Evolutionary conservation across 2,329 filamentous ascomycete genomes (phyloP), one percentile per base, ranked within the genome.

Genomic region (Fonsecaea multimorphosa): DNA sequence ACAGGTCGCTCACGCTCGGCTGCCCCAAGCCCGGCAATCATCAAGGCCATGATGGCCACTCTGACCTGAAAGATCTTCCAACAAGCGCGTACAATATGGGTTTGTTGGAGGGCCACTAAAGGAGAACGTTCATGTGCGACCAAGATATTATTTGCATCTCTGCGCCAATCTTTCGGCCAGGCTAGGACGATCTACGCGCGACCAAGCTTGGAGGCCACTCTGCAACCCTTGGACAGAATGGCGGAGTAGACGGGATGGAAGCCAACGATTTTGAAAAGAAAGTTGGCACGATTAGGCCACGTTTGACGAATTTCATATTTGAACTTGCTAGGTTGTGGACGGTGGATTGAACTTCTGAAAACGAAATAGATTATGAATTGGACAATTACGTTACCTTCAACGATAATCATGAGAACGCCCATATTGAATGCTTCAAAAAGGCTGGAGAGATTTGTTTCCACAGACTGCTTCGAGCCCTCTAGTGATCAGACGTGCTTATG

Each of bases 21-120:
- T 57, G 89, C 84, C 73, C 88, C 89, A 56, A 85, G 85, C 68
- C 86, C 89, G 63, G 82, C 80, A 64, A 77, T 91, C 69, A 78
- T 92, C 76, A 86, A 85, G 74, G 88, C 88, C 58, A 91, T 91
- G 89, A 81, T 92, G 77, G 85, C 85, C 60, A 91, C 89, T 59
- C 78, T 91, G 70, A 92, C 89, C 55, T 91, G 58, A 82, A n/a
- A 3, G 16, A 7, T 8, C 22, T 29, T 52, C 29, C 11, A n/a
- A 7, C 9, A 24, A 19, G 22, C 24, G 12, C 27, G 12, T 8
- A 31, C 31, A 46, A 40, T 53, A 9, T 29, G 29, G 8, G 9
- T 27, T 49, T 5, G 44, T 24, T 1, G 3, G 12, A 14, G 44
- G 19, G 5, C 19, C 9, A 27, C 22, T 22, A 49, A 11, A 8